Evolutionary conservation across 1,139 yeast genomes (phyloP).

Genomic region (Nematodospora anomalae): DNA sequence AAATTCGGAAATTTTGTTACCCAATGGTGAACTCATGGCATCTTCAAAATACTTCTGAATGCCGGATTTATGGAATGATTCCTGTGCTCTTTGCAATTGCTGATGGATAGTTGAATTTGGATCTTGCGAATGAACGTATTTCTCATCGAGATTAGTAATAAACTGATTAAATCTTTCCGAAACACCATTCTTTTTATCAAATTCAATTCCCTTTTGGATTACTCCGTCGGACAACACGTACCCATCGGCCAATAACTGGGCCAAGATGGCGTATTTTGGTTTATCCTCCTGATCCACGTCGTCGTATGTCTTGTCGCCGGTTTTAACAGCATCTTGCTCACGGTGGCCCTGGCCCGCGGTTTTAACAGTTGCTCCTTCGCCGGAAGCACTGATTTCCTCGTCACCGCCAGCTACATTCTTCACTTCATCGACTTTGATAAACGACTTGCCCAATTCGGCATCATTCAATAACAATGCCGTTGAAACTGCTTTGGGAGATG

Average conservation of each 20-base stretch:
- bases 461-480: slow-evolving; percentile 76
- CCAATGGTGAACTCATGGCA: slow-evolving; percentile 37
- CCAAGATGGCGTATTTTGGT: slow-evolving; percentile 74
- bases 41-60: slow-evolving; percentile 34
- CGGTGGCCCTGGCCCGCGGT: background rate
- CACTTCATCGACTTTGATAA: slow-evolving; percentile 48
- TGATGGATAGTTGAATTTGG: slow-evolving; percentile 18
- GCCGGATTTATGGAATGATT: slow-evolving; percentile 9
- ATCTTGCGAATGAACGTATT: slow-evolving; percentile 43
- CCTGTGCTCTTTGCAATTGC: slow-evolving; percentile 19
- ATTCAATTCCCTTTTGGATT: slow-evolving; percentile 56
- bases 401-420: slow-evolving; percentile 20
- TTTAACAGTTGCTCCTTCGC: slow-evolving; percentile 3
- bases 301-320: slow-evolving; percentile 20
- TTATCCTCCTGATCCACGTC: slow-evolving; percentile 75
- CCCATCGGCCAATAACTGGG: slow-evolving; percentile 74
- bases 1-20: slow-evolving; percentile 38
- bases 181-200: slow-evolving; percentile 67
- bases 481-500: slow-evolving; percentile 59
- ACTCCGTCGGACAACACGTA: slow-evolving; percentile 65
- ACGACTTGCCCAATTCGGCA: slow-evolving; percentile 65
- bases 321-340: slow-evolving; percentile 28
- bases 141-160: slow-evolving; percentile 53
- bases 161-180: slow-evolving; percentile 57
- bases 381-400: slow-evolving; percentile 6